Base-by-base conservation (phyloP, 2,329 filamentous ascomycete genomes). In the Neonectria sp. region DNA sequence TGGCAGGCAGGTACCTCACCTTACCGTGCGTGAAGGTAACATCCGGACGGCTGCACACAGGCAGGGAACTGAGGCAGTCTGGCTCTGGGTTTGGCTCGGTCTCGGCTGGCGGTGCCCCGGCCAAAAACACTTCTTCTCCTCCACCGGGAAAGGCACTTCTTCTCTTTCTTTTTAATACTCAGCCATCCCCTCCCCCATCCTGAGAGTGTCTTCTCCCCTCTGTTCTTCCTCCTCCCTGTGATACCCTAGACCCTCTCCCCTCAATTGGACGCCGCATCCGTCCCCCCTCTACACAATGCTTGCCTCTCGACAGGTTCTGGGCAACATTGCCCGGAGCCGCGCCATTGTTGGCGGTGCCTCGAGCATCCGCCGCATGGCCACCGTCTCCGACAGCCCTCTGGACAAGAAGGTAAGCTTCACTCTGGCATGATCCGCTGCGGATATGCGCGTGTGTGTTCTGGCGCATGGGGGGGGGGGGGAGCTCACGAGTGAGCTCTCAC, bases 301-400 rank as follows among this genome's bases (percentile, higher is more conserved):
- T 85, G 90, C 89, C 79, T 89, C 91, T 80, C 88, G 91, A 86
- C 90, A 92, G 86, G 85, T 91, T 83, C 86, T 91, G 86, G 90
- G 89, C 86, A 82, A 81, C 78, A 80, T 88, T 77, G 87, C 89
- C 86, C 89, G 88, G 84, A 85, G 85, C 84, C 88, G 90, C 78
- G 85, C 84, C 80, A 77, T 85, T 69, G 80, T 80, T 76, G 81
- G 84, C 77, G 84, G 85, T 82, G 84, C 90, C 88, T 83, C 91
- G 78, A 85, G 88, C 80, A 82, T 91, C 78, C 89, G 91, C 76
- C 87, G 91, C 77, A 91, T 98, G 87, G 95, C 95, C 72, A 97
- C 95, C 77, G 92, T 95, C 79, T 89, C 90, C 78, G 94, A 97
- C 85, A 91, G 91, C 80, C 90, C 94, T 77, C 91, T 99, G 76